Percentiles rank a stretch among this genome's conserved stretches.
Evolutionary conservation across 768 basidiomycete species (phyloP).

Genomic region (Psilocybe subaeruginosa): DNA sequence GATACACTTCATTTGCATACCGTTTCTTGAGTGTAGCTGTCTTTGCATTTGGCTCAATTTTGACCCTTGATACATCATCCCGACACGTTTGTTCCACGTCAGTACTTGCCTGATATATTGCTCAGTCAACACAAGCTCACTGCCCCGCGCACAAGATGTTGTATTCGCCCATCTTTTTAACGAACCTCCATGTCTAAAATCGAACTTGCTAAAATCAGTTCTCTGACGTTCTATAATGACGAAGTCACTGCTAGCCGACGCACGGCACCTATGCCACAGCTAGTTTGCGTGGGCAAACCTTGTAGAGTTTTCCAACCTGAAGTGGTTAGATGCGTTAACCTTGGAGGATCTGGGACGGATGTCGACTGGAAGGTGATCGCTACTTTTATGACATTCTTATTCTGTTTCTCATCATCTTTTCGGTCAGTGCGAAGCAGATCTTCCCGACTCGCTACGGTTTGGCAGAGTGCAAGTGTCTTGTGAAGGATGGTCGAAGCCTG

Average conservation of each 20-base stretch:
- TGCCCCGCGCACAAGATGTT: not conserved
- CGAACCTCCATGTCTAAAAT: slow-evolving; percentile 60
- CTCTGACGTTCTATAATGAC: slow-evolving; percentile 80
- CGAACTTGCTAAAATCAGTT: slow-evolving; percentile 69
- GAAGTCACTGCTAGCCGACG: slow-evolving; percentile 67
- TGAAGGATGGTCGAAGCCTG: slow-evolving; percentile 86
- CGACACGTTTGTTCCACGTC: slow-evolving; percentile 39
- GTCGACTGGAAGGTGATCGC: slow-evolving; percentile 89
- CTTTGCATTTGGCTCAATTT: slow-evolving; percentile 11
- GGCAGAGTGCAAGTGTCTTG: slow-evolving; percentile 87
- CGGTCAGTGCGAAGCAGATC: slow-evolving; percentile 84
- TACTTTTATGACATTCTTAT: slow-evolving; percentile 6
- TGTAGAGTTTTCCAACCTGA: slow-evolving; percentile 82
- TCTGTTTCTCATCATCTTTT: not conserved
- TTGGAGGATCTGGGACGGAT: slow-evolving; percentile 73
- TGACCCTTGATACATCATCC: not conserved
- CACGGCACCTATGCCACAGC: slow-evolving; percentile 72
- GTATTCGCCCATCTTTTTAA: not conserved
- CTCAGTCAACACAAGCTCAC: not conserved
- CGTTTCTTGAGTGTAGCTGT: not conserved
- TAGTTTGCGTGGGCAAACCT: slow-evolving; percentile 78
- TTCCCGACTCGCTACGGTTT: slow-evolving; percentile 81
- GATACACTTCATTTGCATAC: not conserved
- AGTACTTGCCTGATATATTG: slow-evolving; percentile 4
- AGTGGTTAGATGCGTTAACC: slow-evolving; percentile 81